These are phyloP conservation scores for Saturnispora hagleri DNA, from an alignment of 805 yeast species.

Conservation along the genomic window DNA sequence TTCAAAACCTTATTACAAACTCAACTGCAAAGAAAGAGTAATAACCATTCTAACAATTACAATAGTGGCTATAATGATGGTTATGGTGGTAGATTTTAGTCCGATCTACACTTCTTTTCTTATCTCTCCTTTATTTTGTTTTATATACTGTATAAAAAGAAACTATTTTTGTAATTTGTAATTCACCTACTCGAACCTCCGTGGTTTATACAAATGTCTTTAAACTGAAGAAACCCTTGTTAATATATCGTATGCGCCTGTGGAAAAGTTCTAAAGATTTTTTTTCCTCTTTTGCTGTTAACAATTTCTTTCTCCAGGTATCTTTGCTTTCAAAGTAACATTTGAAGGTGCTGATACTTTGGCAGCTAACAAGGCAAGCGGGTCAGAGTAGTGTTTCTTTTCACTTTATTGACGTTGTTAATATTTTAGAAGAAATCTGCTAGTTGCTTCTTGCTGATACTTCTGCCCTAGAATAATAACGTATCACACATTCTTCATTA, in stretches of 20 bases:
- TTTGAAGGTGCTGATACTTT: background rate
- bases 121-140: conserved; percentile 1
- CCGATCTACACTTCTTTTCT: background rate
- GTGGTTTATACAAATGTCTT: background rate
- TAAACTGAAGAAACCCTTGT: background rate
- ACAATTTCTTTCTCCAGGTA: background rate
- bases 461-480: conserved; percentile 52
- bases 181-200: background rate
- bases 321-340: background rate
- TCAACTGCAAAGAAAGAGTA: conserved; percentile 19
- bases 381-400: conserved; percentile 1
- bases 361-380: conserved; percentile 6
- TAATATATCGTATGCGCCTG: background rate
- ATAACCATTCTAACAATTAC: conserved; percentile 12
- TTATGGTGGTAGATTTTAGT: conserved; percentile 8
- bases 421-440: background rate
- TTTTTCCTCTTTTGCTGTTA: background rate
- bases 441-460: conserved; percentile 34
- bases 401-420: background rate
- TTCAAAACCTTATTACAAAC: conserved; percentile 52
- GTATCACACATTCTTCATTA: conserved; percentile 77
- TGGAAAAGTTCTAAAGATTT: background rate
- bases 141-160: background rate
- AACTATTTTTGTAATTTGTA: background rate
- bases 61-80: conserved; percentile 6